phyloP scores from a whole-genome alignment of 306 rosid species.

The Quillaja saponaria region DNA sequence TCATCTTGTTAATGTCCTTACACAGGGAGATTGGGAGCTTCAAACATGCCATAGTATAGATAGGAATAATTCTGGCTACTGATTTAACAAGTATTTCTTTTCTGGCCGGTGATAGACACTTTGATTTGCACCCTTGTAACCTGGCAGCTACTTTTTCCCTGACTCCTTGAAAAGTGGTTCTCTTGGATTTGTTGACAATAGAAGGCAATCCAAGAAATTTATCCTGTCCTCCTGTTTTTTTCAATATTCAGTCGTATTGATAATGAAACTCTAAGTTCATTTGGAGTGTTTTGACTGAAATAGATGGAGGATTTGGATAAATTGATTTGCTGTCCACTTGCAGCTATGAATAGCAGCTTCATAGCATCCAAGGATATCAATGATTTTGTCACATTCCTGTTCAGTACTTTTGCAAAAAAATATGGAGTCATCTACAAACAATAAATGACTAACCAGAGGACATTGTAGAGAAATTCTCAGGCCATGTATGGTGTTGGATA shows the following conservation, averaged over 20 bases:
- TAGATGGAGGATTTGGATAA: background rate
- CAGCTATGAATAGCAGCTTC: background rate
- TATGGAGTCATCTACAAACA: background rate
- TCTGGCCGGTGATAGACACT: background rate
- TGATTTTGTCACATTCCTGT: background rate
- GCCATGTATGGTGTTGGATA: background rate
- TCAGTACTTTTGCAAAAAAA: too few species aligned
- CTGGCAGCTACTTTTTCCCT: background rate
- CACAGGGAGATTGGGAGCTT: background rate
- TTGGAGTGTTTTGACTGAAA: background rate
- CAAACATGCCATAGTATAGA: background rate
- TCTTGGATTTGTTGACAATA: too few species aligned
- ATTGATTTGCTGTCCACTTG: background rate
- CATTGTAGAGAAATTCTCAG: background rate
- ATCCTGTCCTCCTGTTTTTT: background rate
- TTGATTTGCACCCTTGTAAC: background rate
- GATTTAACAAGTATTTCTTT: background rate
- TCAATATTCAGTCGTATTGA: background rate
- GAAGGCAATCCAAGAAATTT: background rate
- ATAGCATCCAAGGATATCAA: background rate
- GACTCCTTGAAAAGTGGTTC: background rate
- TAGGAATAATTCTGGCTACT: background rate
- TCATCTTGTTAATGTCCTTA: background rate
- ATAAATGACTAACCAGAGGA: background rate
- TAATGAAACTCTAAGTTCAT: background rate